phyloP scores from a whole-genome alignment of 495 filamentous ascomycete genomes.

The Aspergillus incahuasiensis region DNA sequence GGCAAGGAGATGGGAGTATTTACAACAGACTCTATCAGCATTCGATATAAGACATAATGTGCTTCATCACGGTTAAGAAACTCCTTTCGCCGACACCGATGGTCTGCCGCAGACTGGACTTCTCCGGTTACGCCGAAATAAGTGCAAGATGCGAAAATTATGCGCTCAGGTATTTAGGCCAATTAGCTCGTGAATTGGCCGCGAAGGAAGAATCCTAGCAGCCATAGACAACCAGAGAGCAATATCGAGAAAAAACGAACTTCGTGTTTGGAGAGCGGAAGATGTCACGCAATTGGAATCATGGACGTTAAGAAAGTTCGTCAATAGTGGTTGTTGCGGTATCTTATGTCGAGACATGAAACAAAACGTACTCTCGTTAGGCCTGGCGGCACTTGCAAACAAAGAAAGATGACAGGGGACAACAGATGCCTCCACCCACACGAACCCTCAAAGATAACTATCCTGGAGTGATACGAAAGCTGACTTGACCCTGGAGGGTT shows the following conservation, averaged over 20 bases:
- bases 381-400: constrained; percentile 18
- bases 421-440: constrained; percentile 10
- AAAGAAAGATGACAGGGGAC: constrained; percentile 7
- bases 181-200: neutral
- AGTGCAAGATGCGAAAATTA: constrained; percentile 11
- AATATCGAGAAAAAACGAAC: neutral
- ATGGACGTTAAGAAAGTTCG: constrained; percentile 11
- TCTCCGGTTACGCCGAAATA: constrained; percentile 17
- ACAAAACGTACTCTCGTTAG: constrained; percentile 26
- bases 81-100: constrained; percentile 12
- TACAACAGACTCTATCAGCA: constrained; percentile 19
- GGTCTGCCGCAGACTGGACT: constrained; percentile 8
- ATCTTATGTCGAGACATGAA: constrained; percentile 28
- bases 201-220: constrained; percentile 6
- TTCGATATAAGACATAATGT: constrained; percentile 12
- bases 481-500: constrained; percentile 5
- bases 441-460: constrained; percentile 8
- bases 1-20: neutral
- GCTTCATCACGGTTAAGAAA: constrained; percentile 16
- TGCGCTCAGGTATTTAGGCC: neutral
- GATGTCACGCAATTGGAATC: neutral
- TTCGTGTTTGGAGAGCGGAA: neutral
- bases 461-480: constrained; percentile 10
- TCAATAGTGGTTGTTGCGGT: constrained; percentile 25
- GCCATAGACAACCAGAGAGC: constrained; percentile 3